These are phyloP conservation scores for Zea mays DNA, from an alignment of 176 grass and related monocot genomes.

Conservation along the genomic window DNA sequence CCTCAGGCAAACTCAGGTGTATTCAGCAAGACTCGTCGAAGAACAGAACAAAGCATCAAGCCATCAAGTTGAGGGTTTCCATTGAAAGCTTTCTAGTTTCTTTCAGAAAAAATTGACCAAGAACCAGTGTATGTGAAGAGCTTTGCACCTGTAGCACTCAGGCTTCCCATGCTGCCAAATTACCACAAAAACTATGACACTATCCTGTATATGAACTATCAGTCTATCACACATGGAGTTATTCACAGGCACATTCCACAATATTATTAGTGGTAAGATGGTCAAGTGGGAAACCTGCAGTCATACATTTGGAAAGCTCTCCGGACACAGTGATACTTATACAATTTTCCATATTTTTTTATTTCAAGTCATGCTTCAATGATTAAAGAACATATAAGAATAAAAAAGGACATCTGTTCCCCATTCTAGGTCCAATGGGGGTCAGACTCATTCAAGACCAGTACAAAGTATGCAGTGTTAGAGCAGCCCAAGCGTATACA, in stretches of 20 bases:
- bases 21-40: neutral
- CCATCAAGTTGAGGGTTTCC: neutral
- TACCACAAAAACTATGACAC: neutral
- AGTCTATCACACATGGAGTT: neutral
- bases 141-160: conserved; percentile 4
- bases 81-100: neutral
- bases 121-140: conserved; percentile 13
- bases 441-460: neutral
- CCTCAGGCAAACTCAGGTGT: neutral
- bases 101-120: neutral
- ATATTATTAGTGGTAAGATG: neutral
- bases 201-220: neutral
- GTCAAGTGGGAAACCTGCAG: neutral
- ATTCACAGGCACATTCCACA: neutral
- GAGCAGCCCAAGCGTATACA: neutral
- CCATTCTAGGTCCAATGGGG: neutral
- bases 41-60: neutral
- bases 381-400: neutral
- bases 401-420: neutral
- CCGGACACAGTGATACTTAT: neutral
- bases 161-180: neutral
- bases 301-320: conserved; percentile 2
- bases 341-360: neutral
- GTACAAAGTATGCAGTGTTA: neutral
- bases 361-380: neutral